Conservation (phyloP, 257 asterid species). For the Nicotiana undulata region DNA sequence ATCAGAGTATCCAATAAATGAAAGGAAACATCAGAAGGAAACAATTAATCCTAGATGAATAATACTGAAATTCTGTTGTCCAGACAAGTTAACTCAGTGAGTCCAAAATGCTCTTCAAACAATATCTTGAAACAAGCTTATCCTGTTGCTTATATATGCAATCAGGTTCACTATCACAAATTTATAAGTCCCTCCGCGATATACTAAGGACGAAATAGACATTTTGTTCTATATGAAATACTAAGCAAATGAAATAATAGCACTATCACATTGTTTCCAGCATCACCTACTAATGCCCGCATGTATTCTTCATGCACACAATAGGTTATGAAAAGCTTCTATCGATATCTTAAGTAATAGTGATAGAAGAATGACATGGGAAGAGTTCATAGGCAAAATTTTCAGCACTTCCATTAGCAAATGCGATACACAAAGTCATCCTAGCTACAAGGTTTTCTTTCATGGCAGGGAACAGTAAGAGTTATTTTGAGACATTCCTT, state of each 20-base stretch:
- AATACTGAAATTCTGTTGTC: not conserved
- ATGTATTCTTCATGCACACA: not conserved
- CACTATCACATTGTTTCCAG: not conserved
- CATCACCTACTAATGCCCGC: not conserved
- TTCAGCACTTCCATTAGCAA: not conserved
- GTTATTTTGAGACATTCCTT: not conserved
- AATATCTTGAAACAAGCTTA: not conserved
- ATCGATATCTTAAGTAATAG: not conserved
- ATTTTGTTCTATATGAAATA: not conserved
- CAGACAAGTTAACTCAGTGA: not conserved
- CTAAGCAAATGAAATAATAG: not conserved
- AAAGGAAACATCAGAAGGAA: not conserved
- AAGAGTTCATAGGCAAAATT: not conserved
- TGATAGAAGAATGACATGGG: not conserved
- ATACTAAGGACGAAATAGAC: not conserved
- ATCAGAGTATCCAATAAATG: not conserved
- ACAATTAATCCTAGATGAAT: not conserved
- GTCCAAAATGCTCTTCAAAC: not conserved
- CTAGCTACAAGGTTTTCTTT: not conserved
- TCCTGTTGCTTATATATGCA: not conserved
- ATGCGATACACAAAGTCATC: not conserved
- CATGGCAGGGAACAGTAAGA: not conserved
- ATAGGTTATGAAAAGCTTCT: not conserved
- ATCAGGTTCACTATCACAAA: not conserved
- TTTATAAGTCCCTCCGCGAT: not conserved